Conservation (phyloP, 495 filamentous ascomycete species). For the Hypoxylon rickii region DNA sequence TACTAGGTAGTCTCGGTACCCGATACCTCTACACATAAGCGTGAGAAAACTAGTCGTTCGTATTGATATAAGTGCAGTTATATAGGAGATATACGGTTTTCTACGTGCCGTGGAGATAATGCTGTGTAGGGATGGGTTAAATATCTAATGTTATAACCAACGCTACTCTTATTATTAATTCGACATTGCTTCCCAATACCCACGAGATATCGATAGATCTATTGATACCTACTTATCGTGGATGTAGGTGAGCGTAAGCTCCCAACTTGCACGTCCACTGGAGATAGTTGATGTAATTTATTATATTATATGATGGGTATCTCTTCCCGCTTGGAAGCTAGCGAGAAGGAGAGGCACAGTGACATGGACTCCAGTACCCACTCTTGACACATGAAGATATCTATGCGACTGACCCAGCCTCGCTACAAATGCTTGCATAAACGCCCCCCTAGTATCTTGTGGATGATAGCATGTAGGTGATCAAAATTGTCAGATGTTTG, state of each 20-base stretch:
- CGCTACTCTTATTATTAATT: too few relatives aligned
- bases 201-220: too few relatives aligned
- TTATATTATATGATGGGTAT: constrained; percentile 6
- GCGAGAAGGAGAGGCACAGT: constrained; percentile 8
- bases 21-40: too few relatives aligned
- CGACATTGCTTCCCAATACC: too few relatives aligned
- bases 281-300: constrained; percentile 3
- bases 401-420: constrained; percentile 20
- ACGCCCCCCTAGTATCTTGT: constrained; percentile 15
- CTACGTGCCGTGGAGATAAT: too few relatives aligned
- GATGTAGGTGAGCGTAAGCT: background rate
- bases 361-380: constrained; percentile 10
- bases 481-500: background rate
- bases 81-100: too few relatives aligned
- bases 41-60: too few relatives aligned
- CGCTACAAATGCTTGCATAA: constrained; percentile 29
- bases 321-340: constrained; percentile 1
- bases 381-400: constrained; percentile 26
- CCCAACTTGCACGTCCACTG: background rate
- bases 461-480: background rate
- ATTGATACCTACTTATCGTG: too few relatives aligned
- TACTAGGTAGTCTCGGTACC: too few relatives aligned
- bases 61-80: too few relatives aligned
- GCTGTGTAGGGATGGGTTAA: too few relatives aligned
- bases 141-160: too few relatives aligned